Evolutionary conservation across 495 filamentous ascomycete species (phyloP).

Genomic region (Aspergillus egyptiacus): DNA sequence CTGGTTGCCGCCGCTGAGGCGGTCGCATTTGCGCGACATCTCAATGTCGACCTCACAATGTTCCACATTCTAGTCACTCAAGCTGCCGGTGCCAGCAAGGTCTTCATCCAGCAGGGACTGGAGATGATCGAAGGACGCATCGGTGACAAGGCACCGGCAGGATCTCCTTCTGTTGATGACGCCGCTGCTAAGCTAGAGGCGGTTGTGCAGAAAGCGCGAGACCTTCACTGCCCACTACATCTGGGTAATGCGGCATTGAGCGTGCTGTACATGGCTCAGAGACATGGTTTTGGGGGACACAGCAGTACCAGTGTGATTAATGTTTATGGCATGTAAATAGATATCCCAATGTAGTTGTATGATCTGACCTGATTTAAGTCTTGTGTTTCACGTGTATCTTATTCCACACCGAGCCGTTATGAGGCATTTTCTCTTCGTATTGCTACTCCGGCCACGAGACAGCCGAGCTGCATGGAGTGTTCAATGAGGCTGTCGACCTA

Average conservation of each 20-base stretch:
- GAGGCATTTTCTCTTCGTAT: background rate
- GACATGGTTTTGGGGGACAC: constrained; percentile 27
- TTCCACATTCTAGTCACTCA: constrained; percentile 62
- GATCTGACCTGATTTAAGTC: too few species aligned
- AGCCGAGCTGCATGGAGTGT: background rate
- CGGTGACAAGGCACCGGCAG: constrained; percentile 22
- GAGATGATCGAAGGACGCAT: constrained; percentile 44
- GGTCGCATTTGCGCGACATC: constrained; percentile 55
- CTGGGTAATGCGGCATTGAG: constrained; percentile 39
- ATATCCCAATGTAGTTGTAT: constrained; percentile 5
- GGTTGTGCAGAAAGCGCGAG: constrained; percentile 53
- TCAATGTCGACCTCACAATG: constrained; percentile 58
- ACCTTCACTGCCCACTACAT: constrained; percentile 38
- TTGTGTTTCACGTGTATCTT: too few species aligned
- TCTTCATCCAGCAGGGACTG: constrained; percentile 52
- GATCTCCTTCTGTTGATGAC: constrained; percentile 45
- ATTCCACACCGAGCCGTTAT: too few species aligned
- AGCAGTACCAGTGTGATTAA: constrained; percentile 33
- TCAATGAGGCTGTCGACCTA: background rate
- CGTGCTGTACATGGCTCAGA: constrained; percentile 32
- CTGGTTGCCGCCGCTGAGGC: constrained; percentile 61
- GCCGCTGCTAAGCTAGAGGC: constrained; percentile 55
- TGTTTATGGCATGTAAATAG: constrained; percentile 24
- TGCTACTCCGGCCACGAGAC: background rate
- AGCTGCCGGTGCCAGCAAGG: constrained; percentile 61